Evolutionary conservation across 352 stramenopile genomes (phyloP).

Genomic region (Pythium folliculosum): DNA sequence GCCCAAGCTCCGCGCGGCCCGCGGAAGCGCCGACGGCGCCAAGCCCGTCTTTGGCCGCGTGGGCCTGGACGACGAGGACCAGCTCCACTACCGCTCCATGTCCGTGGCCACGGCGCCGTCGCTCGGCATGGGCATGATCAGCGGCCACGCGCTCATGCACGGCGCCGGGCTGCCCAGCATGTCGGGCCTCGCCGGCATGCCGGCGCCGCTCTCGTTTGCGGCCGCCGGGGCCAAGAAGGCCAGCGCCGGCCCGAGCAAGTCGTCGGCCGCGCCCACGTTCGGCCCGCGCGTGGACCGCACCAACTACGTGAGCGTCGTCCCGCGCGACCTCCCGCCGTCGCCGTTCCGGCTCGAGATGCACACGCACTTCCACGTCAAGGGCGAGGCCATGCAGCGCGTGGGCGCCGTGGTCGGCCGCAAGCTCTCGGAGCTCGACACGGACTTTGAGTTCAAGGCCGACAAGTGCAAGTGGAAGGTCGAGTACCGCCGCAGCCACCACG

Average conservation of each 20-base stretch:
- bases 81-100: conserved; percentile 63
- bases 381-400: conserved; percentile 71
- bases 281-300: conserved; percentile 66
- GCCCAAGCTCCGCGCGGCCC: conserved; percentile 5
- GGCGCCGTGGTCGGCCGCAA: conserved; percentile 77
- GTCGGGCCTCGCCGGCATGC: conserved; percentile 30
- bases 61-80: conserved; percentile 49
- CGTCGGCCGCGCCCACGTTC: conserved; percentile 41
- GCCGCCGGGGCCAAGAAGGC: conserved; percentile 37
- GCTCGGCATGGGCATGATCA: conserved; percentile 43
- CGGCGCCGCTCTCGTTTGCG: conserved; percentile 47
- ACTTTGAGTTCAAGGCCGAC: conserved; percentile 82
- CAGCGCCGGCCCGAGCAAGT: conserved; percentile 31
- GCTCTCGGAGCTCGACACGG: conserved; percentile 82
- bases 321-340: conserved; percentile 65
- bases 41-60: conserved; percentile 42
- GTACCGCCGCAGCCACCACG: conserved; percentile 50
- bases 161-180: conserved; percentile 26
- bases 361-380: conserved; percentile 88
- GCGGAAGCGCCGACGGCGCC: conserved; percentile 8
- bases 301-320: conserved; percentile 74
- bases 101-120: conserved; percentile 39
- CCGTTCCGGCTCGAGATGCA: conserved; percentile 86
- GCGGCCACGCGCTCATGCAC: conserved; percentile 32
- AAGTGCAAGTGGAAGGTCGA: conserved; percentile 91